Conservation (phyloP, 2,329 filamentous ascomycete genomes). For the Cladosporium sphaerospermum region DNA sequence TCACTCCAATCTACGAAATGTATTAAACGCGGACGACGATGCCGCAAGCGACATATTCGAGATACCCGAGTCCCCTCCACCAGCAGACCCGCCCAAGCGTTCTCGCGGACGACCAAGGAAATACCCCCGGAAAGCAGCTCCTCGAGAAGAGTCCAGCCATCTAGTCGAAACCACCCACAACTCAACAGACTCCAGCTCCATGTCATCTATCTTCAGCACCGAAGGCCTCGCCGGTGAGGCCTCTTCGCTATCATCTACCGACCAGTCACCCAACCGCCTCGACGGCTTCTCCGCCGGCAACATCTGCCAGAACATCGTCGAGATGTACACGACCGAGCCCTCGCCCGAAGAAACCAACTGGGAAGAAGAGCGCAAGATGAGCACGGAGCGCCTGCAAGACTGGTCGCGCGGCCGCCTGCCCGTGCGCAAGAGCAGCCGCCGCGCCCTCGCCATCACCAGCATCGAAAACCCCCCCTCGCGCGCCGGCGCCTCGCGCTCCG, state of each 20-base stretch:
- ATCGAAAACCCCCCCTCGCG: slow-evolving; percentile 1
- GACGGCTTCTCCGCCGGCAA: slow-evolving; percentile 23
- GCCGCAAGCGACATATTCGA: slow-evolving; percentile 17
- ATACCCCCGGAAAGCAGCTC: slow-evolving; percentile 3
- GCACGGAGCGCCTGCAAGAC: not conserved
- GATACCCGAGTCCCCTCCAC: slow-evolving; percentile 19
- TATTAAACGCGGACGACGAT: slow-evolving; percentile 21
- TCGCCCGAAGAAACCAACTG: slow-evolving; percentile 4
- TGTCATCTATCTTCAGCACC: slow-evolving; percentile 10
- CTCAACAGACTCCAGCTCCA: slow-evolving; percentile 9
- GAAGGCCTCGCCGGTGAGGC: slow-evolving; percentile 2
- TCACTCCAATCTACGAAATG: slow-evolving; percentile 23
- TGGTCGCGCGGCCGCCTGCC: slow-evolving; percentile 8
- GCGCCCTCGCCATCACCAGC: slow-evolving; percentile 8
- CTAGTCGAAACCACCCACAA: not conserved
- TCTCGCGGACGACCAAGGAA: slow-evolving; percentile 21
- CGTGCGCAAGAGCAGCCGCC: slow-evolving; percentile 3
- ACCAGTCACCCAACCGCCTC: slow-evolving; percentile 11
- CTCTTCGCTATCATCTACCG: slow-evolving; percentile 1
- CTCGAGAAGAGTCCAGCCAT: not conserved
- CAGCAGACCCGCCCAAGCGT: slow-evolving; percentile 16
- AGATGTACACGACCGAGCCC: slow-evolving; percentile 25
- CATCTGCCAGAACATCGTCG: slow-evolving; percentile 26
- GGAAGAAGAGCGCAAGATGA: slow-evolving; percentile 4
- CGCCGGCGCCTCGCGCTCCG: not conserved